Conservation (phyloP, 345 rosid genomes). For the Abelmoschus esculentus region DNA sequence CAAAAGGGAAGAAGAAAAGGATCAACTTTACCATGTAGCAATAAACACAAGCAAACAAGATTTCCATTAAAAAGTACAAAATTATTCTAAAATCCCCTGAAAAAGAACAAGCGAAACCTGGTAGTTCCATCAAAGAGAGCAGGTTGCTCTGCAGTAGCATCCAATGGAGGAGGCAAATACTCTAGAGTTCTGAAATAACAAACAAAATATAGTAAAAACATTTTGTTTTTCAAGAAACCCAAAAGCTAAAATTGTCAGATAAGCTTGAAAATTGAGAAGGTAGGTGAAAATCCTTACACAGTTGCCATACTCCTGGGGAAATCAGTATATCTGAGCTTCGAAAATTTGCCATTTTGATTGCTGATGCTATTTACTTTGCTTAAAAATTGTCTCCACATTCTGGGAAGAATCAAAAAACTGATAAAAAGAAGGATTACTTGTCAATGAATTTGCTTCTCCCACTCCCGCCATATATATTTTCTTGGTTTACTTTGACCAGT, state of each 20-base stretch:
- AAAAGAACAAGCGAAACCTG: conserved; percentile 26
- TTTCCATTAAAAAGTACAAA: too few species aligned
- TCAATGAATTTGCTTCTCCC: not conserved
- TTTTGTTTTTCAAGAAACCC: not conserved
- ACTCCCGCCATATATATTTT: not conserved
- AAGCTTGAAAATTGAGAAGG: not conserved
- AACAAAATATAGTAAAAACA: too few species aligned
- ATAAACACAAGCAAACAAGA: not conserved
- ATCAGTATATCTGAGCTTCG: not conserved
- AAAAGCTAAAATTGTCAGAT: not conserved
- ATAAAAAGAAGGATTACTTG: not conserved
- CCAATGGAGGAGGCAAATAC: conserved; percentile 35
- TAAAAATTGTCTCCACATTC: not conserved
- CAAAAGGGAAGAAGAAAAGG: not conserved
- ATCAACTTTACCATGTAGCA: not conserved
- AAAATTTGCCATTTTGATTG: not conserved
- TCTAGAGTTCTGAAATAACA: not conserved
- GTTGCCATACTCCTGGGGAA: conserved; percentile 23
- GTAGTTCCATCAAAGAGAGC: conserved; percentile 70
- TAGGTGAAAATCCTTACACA: conserved; percentile 21
- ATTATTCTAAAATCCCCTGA: not conserved
- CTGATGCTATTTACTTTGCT: not conserved
- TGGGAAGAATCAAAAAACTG: not conserved
- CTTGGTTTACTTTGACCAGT: not conserved
- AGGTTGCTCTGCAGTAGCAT: conserved; percentile 53